phyloP scores from a whole-genome alignment of 73 alveolate species.

The Tetrahymena thermophila region DNA sequence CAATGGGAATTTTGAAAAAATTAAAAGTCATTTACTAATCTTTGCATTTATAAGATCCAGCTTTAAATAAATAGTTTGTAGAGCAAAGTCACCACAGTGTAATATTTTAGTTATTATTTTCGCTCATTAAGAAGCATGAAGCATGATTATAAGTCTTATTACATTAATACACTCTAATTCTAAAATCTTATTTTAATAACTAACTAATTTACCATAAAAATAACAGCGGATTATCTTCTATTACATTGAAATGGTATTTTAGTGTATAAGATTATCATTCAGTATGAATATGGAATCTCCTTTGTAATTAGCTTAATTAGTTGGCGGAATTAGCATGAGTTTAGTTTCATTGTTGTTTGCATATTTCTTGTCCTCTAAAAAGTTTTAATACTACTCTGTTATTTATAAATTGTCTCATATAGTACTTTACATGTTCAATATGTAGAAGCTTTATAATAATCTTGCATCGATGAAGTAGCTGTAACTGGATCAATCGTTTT shows the following conservation, averaged over 20 bases:
- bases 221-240: background rate
- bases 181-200: background rate
- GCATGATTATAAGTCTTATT: too few relatives aligned
- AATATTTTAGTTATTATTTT: background rate
- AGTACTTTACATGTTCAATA: background rate
- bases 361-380: background rate
- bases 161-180: too few relatives aligned
- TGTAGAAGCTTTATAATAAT: background rate
- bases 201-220: background rate
- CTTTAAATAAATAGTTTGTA: background rate
- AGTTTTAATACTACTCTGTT: background rate
- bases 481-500: background rate
- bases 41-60: background rate
- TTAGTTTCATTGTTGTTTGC: background rate
- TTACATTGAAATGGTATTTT: background rate
- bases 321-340: background rate
- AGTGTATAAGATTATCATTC: background rate
- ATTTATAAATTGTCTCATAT: background rate
- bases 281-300: background rate
- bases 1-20: background rate
- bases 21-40: background rate
- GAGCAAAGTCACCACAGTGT: background rate
- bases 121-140: too few relatives aligned
- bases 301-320: background rate
- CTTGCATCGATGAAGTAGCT: background rate